Base-by-base conservation (phyloP, 345 rosid genomes). In the Dovyalis caffra region DNA sequence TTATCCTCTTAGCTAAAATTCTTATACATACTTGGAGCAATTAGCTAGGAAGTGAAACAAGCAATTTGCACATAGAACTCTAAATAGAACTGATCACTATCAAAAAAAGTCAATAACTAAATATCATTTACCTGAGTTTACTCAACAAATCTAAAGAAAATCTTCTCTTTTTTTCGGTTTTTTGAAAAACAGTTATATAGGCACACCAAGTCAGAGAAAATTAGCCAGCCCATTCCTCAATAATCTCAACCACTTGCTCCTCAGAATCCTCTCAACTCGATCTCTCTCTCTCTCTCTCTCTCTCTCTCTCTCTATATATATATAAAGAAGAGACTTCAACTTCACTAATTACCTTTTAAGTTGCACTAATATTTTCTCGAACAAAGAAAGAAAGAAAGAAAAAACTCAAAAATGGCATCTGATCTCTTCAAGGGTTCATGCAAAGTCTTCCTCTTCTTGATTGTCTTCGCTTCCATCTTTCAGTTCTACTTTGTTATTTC, bases 381-480 rank as follows among this genome's bases (percentile, higher is more conserved):
- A 34, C 37, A 12, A 38, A 11, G 2, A 38, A 34, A 38, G 37
- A n/a, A n/a, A n/a, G 37, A 34, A 34, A 34, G 1, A 38, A 38
- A 11, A 11, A 2, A 12, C 45, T 38, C 45, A 38, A 38, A 8
- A 38, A 38, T 38, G 45, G 45, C 45, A 38, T 38, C 45, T 11
- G 45, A 10, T 29, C 23, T 38, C 29, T 62, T 43, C 21, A 73
- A 47, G 63, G 77, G 64, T 65, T 37, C 77, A 32, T 51, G 77
- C 71, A 74, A 74, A 33, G 1, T 23, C 33, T n/a, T 43, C 58
- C 6, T 60, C 62, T 76, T 58, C 12, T 38, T 68, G 32, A 23
- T 76, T 18, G 6, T 76, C 43, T 40, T 60, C 14, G 26, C 10
- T n/a, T 60, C 73, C 11, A 18, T 43, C 21, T 33, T 43, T 12